These are phyloP conservation scores for Priceomyces haplophilus DNA, from an alignment of 805 yeast genomes.

Conservation along the genomic window DNA sequence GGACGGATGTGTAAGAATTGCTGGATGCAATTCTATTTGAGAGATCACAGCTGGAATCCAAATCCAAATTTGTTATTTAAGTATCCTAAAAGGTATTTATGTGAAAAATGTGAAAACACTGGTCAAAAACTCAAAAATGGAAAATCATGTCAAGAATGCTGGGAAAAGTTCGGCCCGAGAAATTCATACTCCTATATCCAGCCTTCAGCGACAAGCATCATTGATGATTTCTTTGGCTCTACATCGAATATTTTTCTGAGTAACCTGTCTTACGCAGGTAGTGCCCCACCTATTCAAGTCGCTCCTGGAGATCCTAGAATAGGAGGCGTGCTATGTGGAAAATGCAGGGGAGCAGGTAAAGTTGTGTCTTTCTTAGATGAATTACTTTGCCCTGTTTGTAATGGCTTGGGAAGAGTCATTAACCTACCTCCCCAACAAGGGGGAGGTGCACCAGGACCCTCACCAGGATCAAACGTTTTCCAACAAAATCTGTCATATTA, in stretches of 20 bases:
- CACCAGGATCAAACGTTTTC: background rate
- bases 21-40: conserved; percentile 29
- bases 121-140: conserved; percentile 65
- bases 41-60: conserved; percentile 40
- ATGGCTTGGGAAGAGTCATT: conserved; percentile 60
- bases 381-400: conserved; percentile 61
- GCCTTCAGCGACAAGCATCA: conserved; percentile 7
- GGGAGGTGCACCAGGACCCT: background rate
- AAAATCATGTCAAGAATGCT: conserved; percentile 67
- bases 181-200: conserved; percentile 11
- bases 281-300: conserved; percentile 42
- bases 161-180: conserved; percentile 57
- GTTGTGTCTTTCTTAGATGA: conserved; percentile 55
- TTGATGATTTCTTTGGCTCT: conserved; percentile 9
- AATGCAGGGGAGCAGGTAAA: conserved; percentile 66
- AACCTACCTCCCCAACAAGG: conserved; percentile 7
- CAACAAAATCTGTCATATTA: background rate
- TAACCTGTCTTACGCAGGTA: conserved; percentile 10
- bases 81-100: conserved; percentile 60
- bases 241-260: conserved; percentile 10
- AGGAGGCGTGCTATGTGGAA: conserved; percentile 73
- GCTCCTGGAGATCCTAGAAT: conserved; percentile 72
- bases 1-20: conserved; percentile 28
- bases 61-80: conserved; percentile 56
- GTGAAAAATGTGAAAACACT: conserved; percentile 71